Conservation (phyloP, 164 flowering plant species). For the Protea cynaroides region DNA sequence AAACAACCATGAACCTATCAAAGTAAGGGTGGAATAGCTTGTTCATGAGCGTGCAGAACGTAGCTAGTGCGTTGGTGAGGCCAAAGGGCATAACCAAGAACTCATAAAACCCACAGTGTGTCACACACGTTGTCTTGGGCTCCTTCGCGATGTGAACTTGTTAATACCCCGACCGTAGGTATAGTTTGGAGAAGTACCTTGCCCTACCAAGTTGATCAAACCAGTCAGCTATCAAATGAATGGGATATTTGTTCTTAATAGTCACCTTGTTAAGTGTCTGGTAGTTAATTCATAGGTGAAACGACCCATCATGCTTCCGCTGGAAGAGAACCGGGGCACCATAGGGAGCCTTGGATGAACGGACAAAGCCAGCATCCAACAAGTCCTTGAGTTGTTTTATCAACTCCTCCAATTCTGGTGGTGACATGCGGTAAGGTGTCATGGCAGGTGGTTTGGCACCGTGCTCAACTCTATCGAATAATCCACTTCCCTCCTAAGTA, state of each 20-base stretch:
- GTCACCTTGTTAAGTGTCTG: background rate
- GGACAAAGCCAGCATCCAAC: too few species aligned
- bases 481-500: constrained; percentile 1
- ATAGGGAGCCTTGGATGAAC: too few species aligned
- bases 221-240: background rate
- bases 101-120: background rate
- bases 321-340: too few species aligned
- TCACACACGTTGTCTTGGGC: background rate
- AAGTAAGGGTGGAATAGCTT: too few species aligned
- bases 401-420: too few species aligned
- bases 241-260: constrained; percentile 3
- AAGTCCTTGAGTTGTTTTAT: too few species aligned
- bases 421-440: too few species aligned
- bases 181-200: background rate
- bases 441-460: too few species aligned
- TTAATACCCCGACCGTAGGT: background rate
- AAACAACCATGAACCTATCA: background rate
- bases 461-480: background rate
- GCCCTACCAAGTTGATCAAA: background rate
- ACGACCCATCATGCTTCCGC: background rate
- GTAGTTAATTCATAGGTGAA: background rate
- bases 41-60: too few species aligned
- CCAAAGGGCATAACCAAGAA: too few species aligned
- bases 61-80: too few species aligned
- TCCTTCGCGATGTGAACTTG: background rate